Base-by-base conservation (phyloP, 106 monocot species). In the Acanthochlamys bracteata region DNA sequence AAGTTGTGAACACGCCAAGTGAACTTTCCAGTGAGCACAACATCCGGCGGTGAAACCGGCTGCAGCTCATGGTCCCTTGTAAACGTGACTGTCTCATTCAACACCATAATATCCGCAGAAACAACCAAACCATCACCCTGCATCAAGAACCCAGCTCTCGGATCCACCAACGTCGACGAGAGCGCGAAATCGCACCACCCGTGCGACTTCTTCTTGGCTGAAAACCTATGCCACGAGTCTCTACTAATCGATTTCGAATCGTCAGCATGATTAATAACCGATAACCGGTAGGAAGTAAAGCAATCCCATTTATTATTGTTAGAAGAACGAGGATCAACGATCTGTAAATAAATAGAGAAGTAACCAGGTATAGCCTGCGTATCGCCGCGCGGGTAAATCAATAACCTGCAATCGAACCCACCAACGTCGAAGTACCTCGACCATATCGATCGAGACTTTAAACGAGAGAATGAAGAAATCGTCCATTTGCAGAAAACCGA, bases 211-310 rank as follows among this genome's bases (percentile, higher is more conserved):
- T 87, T 95, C 84, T 90, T 90, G 20, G 86, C 77, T 7, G 86
- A 90, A 78, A 95, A 95, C 6, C 95, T 76, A 55, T 95, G 89
- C 95, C 95, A 95, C 17, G 90, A 95, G 55, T 95, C 95, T 16
- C 90, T 76, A 23, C 69, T 59, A 25, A 95, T 42, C 25, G 90
- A 80, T 64, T 82, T 87, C 41, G 80, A 66, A 27, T 76, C 77
- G 20, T 95, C 90, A 47, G 16, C 8, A 60, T 24, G 73, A 65
- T 95, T 75, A 39, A 75, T 24, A 45, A 90, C 55, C 53, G 94
- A 79, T 26, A 95, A 81, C 64, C 81, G 76, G 77, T 90, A 95
- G 53, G 77, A 79, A 15, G 79, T 82, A 72, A 90, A 95, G 82
- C 94, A 87, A 59, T 95, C 94, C 83, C 86, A 95, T 17, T 74